phyloP scores from a whole-genome alignment of 1,284 basidiomycete genomes.

The Ceratobasidium sp. region DNA sequence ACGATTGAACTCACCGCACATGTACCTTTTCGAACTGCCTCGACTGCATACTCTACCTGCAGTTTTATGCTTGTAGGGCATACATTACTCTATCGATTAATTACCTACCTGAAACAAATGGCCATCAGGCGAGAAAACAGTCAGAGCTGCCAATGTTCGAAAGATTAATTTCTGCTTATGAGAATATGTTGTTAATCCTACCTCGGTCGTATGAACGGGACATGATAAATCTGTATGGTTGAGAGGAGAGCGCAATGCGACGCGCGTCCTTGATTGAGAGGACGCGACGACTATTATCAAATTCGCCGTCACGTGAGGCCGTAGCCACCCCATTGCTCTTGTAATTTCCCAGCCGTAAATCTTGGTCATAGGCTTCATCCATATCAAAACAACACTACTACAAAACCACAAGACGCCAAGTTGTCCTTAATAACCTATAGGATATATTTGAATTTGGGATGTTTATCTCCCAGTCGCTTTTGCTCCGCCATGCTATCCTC shows the following conservation, averaged over 20 bases:
- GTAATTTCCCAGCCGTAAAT: not conserved
- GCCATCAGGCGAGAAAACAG: slow-evolving; percentile 95
- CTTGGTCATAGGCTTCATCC: not conserved
- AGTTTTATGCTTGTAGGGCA: slow-evolving; percentile 50
- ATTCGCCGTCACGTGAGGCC: slow-evolving; percentile 26
- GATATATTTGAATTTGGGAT: slow-evolving; percentile 45
- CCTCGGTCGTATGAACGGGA: slow-evolving; percentile 83
- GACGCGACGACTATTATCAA: slow-evolving; percentile 35
- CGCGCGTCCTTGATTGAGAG: slow-evolving; percentile 45
- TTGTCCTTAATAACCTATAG: slow-evolving; percentile 19
- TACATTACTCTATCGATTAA: slow-evolving; percentile 49
- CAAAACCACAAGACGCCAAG: not conserved
- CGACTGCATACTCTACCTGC: slow-evolving; percentile 97
- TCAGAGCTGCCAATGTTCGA: slow-evolving; percentile 69
- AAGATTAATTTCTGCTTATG: not conserved
- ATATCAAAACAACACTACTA: not conserved
- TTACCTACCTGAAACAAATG: slow-evolving; percentile 85
- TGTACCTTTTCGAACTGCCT: slow-evolving; percentile 97
- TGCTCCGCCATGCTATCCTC: slow-evolving; percentile 40
- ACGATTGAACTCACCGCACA: slow-evolving; percentile 78
- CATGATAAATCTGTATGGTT: slow-evolving; percentile 33
- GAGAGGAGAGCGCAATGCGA: slow-evolving; percentile 11
- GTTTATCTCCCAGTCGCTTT: slow-evolving; percentile 40
- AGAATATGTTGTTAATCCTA: slow-evolving; percentile 53
- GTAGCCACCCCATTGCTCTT: slow-evolving; percentile 8